These are phyloP conservation scores for Nannizziopsis barbatae DNA, from an alignment of 2,329 filamentous ascomycete genomes.

Conservation along the genomic window DNA sequence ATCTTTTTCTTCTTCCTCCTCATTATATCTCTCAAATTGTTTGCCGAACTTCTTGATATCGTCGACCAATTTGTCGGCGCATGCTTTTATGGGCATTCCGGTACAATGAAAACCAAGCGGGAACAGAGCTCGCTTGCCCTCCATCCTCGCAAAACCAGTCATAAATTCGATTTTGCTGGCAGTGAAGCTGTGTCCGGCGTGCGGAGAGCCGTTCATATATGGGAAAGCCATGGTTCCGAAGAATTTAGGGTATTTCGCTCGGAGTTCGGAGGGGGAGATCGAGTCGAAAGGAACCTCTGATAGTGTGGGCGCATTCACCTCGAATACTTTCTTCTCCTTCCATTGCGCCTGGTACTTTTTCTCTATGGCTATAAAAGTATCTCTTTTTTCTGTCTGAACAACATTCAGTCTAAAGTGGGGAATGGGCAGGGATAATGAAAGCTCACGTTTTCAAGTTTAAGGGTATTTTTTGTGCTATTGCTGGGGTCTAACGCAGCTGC, in stretches of 20 bases:
- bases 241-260: conserved; percentile 77
- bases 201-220: conserved; percentile 79
- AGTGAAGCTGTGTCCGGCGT: conserved; percentile 87
- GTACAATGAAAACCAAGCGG: conserved; percentile 94
- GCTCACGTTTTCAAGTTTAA: conserved; percentile 53
- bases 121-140: conserved; percentile 76
- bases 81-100: conserved; percentile 96
- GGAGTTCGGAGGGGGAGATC: conserved; percentile 62
- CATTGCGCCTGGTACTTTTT: conserved; percentile 87
- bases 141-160: conserved; percentile 75
- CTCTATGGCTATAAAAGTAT: conserved; percentile 68
- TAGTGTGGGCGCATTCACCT: conserved; percentile 71
- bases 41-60: conserved; percentile 83
- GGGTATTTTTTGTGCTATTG: conserved; percentile 47
- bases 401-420: conserved; percentile 17
- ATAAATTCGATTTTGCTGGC: conserved; percentile 89
- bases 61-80: conserved; percentile 83
- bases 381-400: conserved; percentile 69
- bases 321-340: conserved; percentile 66
- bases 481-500: conserved; percentile 47
- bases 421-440: conserved; percentile 8
- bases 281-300: conserved; percentile 65
- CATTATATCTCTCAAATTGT: conserved; percentile 68
- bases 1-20: conserved; percentile 46
- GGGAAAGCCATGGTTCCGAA: conserved; percentile 69